phyloP scores from a whole-genome alignment of 768 basidiomycete species.

The Gelatoporia subvermispora region DNA sequence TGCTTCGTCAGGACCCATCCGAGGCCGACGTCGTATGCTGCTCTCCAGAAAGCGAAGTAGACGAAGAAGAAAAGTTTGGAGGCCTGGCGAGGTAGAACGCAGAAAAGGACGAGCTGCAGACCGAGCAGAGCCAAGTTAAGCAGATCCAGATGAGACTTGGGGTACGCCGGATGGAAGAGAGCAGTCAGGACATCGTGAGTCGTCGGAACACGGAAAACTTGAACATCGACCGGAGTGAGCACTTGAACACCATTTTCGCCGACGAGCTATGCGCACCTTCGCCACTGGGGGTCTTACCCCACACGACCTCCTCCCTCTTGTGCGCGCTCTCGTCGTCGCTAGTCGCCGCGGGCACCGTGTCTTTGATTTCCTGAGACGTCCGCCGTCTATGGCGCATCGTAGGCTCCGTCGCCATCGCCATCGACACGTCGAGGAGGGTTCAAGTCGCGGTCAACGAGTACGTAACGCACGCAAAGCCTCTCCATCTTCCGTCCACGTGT shows the following conservation, averaged over 20 bases:
- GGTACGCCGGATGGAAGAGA: slow-evolving; percentile 75
- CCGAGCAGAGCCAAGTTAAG: slow-evolving; percentile 78
- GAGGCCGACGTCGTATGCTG: slow-evolving; percentile 87
- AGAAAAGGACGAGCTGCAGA: slow-evolving; percentile 73
- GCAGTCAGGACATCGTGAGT: slow-evolving; percentile 87
- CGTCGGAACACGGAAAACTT: slow-evolving; percentile 91
- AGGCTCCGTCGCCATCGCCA: slow-evolving; percentile 11
- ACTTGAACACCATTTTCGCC: not conserved
- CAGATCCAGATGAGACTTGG: slow-evolving; percentile 86
- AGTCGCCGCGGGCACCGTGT: not conserved
- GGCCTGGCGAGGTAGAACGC: slow-evolving; percentile 49
- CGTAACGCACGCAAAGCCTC: not conserved
- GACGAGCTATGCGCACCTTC: slow-evolving; percentile 48
- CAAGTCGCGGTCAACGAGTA: not conserved
- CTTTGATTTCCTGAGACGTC: slow-evolving; percentile 3
- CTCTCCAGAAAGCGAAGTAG: slow-evolving; percentile 92
- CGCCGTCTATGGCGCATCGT: slow-evolving; percentile 16
- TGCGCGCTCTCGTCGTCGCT: not conserved
- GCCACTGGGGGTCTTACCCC: slow-evolving; percentile 82
- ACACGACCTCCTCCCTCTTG: slow-evolving; percentile 59
- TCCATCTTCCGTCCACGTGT: slow-evolving; percentile 3
- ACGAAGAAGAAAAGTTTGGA: slow-evolving; percentile 71
- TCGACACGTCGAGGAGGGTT: slow-evolving; percentile 8
- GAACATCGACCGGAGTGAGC: not conserved
- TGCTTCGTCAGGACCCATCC: slow-evolving; percentile 94